Evolutionary conservation across 2,329 filamentous ascomycete genomes (phyloP), one percentile per base, ranked within the genome.

Genomic region (Leptoxyphium fumago): DNA sequence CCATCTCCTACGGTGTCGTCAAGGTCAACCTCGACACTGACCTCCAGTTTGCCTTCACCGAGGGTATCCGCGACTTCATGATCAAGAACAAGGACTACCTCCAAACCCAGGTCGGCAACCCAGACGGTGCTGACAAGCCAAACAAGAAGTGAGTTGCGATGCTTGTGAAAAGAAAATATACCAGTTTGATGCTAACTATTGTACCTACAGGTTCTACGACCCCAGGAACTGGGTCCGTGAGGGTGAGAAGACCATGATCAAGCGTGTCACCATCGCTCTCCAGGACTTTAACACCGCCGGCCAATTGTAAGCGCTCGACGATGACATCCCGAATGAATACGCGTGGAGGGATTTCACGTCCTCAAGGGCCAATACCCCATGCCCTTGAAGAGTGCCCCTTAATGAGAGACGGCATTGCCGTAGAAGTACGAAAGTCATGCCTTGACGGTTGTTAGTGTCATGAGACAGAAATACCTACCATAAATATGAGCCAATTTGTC

Each of bases 21-120:
- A 98, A 98, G 82, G 91, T 98, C 71, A 98, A 98, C 75, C 75
- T 98, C 59, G 91, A 98, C 71, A 98, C 91, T 42, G 91, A 98
- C 64, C 77, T 96, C 70, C 89, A 96, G 75, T 94, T 80, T 68
- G 88, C 89, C 47, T 98, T 96, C 77, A 76, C 91, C 55, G 71
- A 71, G 50, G 91, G 91, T 70, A 83, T 96, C 72, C 84, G 91
- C 52, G 89, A 98, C 72, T 98, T 87, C 74, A 75, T 96, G 64
- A 68, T 86, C 61, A 83, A 78, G 66, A 95, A 95, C 78, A 88
- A 94, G 72, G 89, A 94, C 59, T 98, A 96, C 75, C 71, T 98
- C 56, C 70, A 76, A 71, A 78, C 74, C 48, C 77, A 85, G 61
- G 82, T 98, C 55, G 91, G 91, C 60, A 98, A 96, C 77, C 89